These are phyloP conservation scores for Clonostachys rhizophaga DNA, from an alignment of 2,329 filamentous ascomycete genomes.

Conservation along the genomic window DNA sequence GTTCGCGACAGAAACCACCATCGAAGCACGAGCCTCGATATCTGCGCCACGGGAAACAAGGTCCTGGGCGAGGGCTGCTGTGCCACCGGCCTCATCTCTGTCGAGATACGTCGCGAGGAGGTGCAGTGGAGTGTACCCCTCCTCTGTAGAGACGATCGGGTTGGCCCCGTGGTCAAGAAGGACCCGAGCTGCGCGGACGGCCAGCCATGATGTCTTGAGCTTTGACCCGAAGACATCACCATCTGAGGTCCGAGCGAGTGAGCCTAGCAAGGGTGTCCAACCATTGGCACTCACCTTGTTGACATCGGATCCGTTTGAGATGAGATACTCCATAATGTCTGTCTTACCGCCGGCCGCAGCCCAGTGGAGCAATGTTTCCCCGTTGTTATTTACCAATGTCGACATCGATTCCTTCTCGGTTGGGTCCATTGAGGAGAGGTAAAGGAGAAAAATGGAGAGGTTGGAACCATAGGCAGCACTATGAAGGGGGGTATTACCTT, in stretches of 20 bases:
- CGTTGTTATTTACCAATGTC: conserved; percentile 7
- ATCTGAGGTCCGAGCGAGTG: not conserved
- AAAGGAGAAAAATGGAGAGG: not conserved
- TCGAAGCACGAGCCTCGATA: too few relatives aligned
- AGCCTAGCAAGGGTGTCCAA: conserved; percentile 22
- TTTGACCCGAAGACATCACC: not conserved
- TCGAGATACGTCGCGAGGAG: not conserved
- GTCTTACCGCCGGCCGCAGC: conserved; percentile 14
- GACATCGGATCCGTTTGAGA: conserved; percentile 8
- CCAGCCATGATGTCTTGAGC: not conserved
- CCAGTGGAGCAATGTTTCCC: conserved; percentile 18
- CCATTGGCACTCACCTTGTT: conserved; percentile 12
- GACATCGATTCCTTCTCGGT: not conserved
- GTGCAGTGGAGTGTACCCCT: not conserved
- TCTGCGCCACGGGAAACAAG: too few relatives aligned
- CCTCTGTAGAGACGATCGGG: not conserved
- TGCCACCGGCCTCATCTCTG: not conserved
- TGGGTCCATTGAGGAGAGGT: not conserved
- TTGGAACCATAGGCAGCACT: conserved; percentile 5
- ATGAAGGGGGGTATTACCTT: conserved; percentile 14
- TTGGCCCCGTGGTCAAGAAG: not conserved
- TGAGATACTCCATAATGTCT: conserved; percentile 9
- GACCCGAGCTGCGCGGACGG: not conserved
- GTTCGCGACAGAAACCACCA: too few relatives aligned
- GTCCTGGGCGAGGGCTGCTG: too few relatives aligned